Base-by-base conservation (phyloP, 202 grass and related monocot species). In the Panicum hallii region DNA sequence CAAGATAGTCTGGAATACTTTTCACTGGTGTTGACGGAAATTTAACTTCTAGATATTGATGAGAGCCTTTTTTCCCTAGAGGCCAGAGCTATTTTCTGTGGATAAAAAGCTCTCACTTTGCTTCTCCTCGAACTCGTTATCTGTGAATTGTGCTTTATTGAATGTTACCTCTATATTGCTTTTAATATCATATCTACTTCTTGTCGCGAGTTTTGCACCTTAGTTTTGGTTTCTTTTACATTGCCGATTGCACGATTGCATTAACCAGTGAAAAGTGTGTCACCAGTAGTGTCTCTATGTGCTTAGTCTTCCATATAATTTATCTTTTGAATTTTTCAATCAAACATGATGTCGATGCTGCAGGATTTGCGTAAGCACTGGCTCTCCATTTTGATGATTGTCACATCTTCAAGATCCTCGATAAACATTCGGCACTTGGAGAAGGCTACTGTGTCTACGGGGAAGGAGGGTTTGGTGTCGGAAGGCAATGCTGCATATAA, bases 401-500 rank as follows among this genome's bases (percentile, higher is more conserved):
- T 99, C 67, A 99, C 96, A 80, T 99, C 96, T 87, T 99, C 96
- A 80, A 74, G 96, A 69, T 99, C 96, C 65, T 94, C 93, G 46
- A 90, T 95, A 94, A 99, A 99, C 87, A 99, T 99, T 82, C 88
- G 91, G 74, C 96, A 99, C 77, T 82, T 99, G 81, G 96, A 99
- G 86, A 99, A 99, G 87, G 96, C 96, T 62, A 99, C 96, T 30
- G 86, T 99, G 75, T 99, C 96, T 72, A 99, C 96, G 9, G 96
- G 96, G 44, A 99, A 99, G 86, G 96, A 99, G 86, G 96, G 96
- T 48, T 74, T 99, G 66, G 88, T 99, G 68, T 94, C 96, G 86
- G 96, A 99, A 88, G 96, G 96, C 92, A 99, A 99, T 89, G 89
- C 91, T 86, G 91, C 93, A 82, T 99, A 99, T 89, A 95, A 92